These are phyloP conservation scores for Jaapia argillacea DNA, from an alignment of 768 basidiomycete species.

Conservation along the genomic window DNA sequence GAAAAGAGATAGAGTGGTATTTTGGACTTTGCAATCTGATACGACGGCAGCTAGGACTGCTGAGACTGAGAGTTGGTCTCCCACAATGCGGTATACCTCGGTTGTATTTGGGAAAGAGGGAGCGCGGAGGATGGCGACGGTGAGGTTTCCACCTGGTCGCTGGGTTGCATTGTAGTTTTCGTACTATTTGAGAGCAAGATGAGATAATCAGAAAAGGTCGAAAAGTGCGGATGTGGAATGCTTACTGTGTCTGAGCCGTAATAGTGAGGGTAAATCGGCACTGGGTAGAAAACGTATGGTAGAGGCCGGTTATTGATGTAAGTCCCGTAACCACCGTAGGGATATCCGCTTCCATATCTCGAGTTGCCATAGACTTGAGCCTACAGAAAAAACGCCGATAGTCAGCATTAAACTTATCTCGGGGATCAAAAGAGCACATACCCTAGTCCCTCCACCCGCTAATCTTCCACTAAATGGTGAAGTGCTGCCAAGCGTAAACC, in stretches of 20 bases:
- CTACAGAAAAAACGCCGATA: neutral
- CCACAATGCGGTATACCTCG: slow-evolving; percentile 3
- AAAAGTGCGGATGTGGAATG: neutral
- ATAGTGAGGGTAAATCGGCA: neutral
- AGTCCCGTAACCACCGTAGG: slow-evolving; percentile 2
- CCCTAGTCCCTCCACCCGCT: slow-evolving; percentile 1
- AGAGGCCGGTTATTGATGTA: slow-evolving; percentile 1
- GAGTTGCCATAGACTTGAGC: neutral
- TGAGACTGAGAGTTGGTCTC: slow-evolving; percentile 1
- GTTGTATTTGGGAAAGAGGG: neutral
- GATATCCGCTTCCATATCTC: slow-evolving; percentile 4
- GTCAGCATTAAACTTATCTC: neutral
- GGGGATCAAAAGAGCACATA: neutral
- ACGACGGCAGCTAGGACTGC: neutral
- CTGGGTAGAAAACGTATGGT: slow-evolving; percentile 2
- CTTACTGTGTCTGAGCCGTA: neutral
- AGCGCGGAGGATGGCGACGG: neutral
- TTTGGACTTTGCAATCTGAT: neutral
- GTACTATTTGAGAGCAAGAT: neutral
- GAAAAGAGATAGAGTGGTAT: neutral
- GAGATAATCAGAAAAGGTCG: too few species aligned
- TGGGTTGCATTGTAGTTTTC: neutral
- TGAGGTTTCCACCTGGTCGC: neutral
- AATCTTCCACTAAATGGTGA: neutral
- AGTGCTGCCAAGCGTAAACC: neutral